Percentiles rank a stretch among this genome's conserved stretches.
phyloP scores from a whole-genome alignment of 2,329 filamentous ascomycete genomes.

The Huntiella savannae region DNA sequence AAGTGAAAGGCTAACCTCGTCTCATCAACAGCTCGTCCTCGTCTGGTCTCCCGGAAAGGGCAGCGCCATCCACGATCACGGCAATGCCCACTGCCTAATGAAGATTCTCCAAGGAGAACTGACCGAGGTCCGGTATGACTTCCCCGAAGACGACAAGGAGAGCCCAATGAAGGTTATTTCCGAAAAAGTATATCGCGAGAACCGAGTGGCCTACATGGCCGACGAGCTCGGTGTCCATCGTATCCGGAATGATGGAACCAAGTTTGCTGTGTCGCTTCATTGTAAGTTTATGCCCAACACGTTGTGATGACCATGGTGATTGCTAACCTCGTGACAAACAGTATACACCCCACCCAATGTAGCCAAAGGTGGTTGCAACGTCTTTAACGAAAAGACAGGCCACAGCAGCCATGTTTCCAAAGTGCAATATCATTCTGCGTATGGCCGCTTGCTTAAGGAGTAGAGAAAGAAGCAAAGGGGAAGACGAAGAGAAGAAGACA shows the following conservation, averaged over 20 bases:
- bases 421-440: constrained; percentile 51
- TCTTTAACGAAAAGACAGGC: constrained; percentile 63
- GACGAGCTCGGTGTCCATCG: constrained; percentile 76
- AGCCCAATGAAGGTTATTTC: constrained; percentile 44
- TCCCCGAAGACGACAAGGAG: constrained; percentile 36
- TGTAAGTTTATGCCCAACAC: constrained; percentile 22
- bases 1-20: background rate
- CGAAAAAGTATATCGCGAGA: constrained; percentile 46
- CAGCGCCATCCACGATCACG: constrained; percentile 75
- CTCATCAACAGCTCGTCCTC: constrained; percentile 46
- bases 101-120: constrained; percentile 64
- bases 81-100: constrained; percentile 83
- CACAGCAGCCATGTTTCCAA: constrained; percentile 52
- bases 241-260: constrained; percentile 55
- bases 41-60: constrained; percentile 76
- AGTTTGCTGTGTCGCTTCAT: constrained; percentile 72
- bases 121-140: constrained; percentile 64
- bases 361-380: constrained; percentile 59
- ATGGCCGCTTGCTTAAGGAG: constrained; percentile 29
- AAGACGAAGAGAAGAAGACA: background rate
- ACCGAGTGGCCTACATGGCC: constrained; percentile 77
- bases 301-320: background rate
- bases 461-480: constrained; percentile 12
- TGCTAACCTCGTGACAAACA: constrained; percentile 16
- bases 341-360: constrained; percentile 82